A percentile compares a stretch with the other conserved stretches of the same genome.
Conservation (phyloP, 176 grass and related monocot genomes). For the Rhynchospora tenuis region DNA sequence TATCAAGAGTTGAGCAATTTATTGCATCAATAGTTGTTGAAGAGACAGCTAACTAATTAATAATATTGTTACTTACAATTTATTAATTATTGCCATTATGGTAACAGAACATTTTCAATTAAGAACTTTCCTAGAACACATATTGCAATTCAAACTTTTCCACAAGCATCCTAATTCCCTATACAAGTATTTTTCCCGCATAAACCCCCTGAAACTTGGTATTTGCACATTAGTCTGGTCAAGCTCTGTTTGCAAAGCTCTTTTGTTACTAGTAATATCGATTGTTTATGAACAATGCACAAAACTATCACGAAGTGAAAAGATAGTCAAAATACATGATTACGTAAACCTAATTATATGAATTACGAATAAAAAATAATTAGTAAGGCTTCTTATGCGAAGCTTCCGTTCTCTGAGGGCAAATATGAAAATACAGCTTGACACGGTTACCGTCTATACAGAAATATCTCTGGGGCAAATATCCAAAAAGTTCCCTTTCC, state of each 20-base stretch:
- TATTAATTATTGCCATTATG: too few relatives aligned
- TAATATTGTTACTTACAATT: too few relatives aligned
- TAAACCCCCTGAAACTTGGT: neutral
- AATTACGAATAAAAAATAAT: neutral
- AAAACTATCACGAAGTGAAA: neutral
- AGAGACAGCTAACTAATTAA: too few relatives aligned
- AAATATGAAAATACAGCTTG: neutral
- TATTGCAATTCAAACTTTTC: neutral
- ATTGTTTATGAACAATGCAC: neutral
- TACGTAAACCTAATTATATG: neutral
- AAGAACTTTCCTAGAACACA: too few relatives aligned
- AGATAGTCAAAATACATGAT: neutral
- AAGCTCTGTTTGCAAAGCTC: neutral
- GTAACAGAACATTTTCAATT: too few relatives aligned
- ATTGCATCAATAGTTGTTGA: too few relatives aligned
- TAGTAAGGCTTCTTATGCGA: neutral
- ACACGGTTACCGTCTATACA: too few relatives aligned
- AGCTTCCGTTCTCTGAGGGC: neutral
- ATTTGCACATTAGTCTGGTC: neutral
- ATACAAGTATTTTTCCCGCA: neutral
- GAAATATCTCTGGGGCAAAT: too few relatives aligned
- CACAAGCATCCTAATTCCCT: neutral
- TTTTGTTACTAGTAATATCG: neutral
- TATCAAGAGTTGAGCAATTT: neutral
- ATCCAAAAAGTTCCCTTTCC: neutral